Evolutionary conservation across 306 rosid genomes (phyloP).

Genomic region (Trifolium dubium): DNA sequence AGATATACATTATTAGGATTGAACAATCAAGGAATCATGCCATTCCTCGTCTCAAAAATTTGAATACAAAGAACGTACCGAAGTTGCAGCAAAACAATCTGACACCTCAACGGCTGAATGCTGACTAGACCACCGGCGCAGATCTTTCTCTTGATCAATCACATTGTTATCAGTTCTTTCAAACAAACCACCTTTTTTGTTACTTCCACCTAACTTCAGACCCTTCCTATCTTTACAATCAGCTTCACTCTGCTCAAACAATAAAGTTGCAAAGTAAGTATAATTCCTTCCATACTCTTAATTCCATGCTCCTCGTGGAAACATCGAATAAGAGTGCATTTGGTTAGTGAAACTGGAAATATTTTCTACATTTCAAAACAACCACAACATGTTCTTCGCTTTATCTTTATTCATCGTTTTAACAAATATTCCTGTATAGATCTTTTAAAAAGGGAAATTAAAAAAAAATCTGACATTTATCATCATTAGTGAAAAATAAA

Average conservation of each 20-base stretch:
- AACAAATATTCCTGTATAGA: neutral
- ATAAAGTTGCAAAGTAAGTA: conserved; percentile 32
- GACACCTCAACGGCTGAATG: conserved; percentile 50
- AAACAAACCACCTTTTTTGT: conserved; percentile 47
- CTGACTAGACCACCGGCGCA: conserved; percentile 59
- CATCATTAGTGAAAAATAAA: neutral
- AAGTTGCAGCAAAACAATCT: conserved; percentile 48
- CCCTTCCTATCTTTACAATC: conserved; percentile 51
- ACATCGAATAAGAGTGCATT: conserved; percentile 10
- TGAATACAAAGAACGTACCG: conserved; percentile 48
- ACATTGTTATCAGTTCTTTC: conserved; percentile 52
- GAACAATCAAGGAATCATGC: conserved; percentile 28
- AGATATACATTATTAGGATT: conserved; percentile 34
- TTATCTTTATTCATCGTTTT: neutral
- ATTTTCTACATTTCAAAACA: neutral
- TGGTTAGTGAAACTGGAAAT: neutral
- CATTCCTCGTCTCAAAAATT: conserved; percentile 9
- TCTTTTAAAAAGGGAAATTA: neutral
- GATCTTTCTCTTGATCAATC: conserved; percentile 49
- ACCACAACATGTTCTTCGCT: neutral
- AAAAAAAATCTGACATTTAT: neutral
- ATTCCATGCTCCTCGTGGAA: conserved; percentile 1
- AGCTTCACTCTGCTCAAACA: conserved; percentile 74
- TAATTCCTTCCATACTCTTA: conserved; percentile 3
- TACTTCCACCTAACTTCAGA: conserved; percentile 45